A percentile compares a stretch with the other conserved stretches of the same genome.
These are phyloP conservation scores for Globisporangium ultimum DNA, from an alignment of 352 stramenopile genomes.

Conservation along the genomic window DNA sequence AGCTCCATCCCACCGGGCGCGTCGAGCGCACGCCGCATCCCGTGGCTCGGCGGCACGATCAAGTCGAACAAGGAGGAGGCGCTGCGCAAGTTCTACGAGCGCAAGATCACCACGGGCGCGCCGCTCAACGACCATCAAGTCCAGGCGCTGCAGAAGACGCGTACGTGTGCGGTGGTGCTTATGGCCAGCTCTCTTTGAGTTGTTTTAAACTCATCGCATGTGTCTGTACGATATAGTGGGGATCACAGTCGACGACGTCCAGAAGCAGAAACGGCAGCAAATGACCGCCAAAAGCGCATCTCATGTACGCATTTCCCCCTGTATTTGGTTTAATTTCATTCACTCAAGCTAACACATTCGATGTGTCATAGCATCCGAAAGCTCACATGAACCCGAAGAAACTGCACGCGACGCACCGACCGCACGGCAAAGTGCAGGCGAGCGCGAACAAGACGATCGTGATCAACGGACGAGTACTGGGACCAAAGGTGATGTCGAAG, in stretches of 20 bases:
- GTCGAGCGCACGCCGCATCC: constrained; percentile 33
- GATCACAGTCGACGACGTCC: constrained; percentile 16
- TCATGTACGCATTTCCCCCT: constrained; percentile 8
- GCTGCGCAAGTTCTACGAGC: constrained; percentile 82
- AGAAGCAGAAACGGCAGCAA: constrained; percentile 7
- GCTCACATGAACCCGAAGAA: constrained; percentile 37
- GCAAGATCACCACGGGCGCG: constrained; percentile 53
- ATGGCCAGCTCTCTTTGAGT: not conserved
- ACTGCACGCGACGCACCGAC: constrained; percentile 35
- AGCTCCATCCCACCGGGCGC: constrained; percentile 24
- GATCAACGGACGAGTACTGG: constrained; percentile 64
- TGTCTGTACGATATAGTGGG: constrained; percentile 11
- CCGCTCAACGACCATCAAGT: constrained; percentile 48
- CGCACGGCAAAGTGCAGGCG: constrained; percentile 45
- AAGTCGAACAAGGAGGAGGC: constrained; percentile 84
- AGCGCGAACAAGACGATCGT: constrained; percentile 34
- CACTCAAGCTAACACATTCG: not conserved
- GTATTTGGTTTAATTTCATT: not conserved
- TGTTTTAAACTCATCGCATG: not conserved
- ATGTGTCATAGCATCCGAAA: not conserved
- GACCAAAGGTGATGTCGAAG: constrained; percentile 29
- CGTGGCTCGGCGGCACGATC: constrained; percentile 81
- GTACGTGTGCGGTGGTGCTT: constrained; percentile 22
- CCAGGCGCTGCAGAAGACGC: constrained; percentile 34
- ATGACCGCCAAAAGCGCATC: constrained; percentile 8